Base-by-base conservation (phyloP, 192 early-diverging fungal species). In the Umbelopsis ramanniana region DNA sequence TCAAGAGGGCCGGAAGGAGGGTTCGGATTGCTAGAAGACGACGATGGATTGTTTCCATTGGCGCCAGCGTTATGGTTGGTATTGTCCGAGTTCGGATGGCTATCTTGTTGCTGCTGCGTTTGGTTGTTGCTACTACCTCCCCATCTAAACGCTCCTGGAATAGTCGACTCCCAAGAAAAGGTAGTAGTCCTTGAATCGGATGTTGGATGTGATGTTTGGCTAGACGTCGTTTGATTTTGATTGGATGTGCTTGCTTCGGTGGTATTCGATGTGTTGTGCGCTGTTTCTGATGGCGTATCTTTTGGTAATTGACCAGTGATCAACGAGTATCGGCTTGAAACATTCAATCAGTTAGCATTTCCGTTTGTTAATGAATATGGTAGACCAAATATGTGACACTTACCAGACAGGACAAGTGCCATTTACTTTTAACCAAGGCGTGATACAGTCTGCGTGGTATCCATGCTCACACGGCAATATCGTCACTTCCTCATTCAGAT, bases 321-420 rank as follows among this genome's bases (percentile, higher is more conserved):
- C 26, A 63, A 63, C n/a, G 57, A 63, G 33, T 63, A 63, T n/a
- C 57, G 57, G 12, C 57, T 63, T n/a, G n/a, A 63, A 19, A 17
- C 0, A 37, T n/a, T 0, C 17, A 63, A 37, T 37, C 10, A 26
- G 22, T 54, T 26, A 14, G 12, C 19, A 24, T 10, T 21, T n/a
- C 8, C 12, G 22, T 9, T 53, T 11, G 1, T 4, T 3, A 23
- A 11, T 23, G 21, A 53, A 22, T 1, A 29, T n/a, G 24, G 24
- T 0, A 5, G 1, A 43, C 8, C 11, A 0, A 4, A 43, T 43
- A 4, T 6, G 1, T 7, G 40, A 43, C 6, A 46, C 76, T 70
- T 86, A 88, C 86, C 95, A 97, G 26, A 95, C 93, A 23, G 95
- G 95, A 80, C 95, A 97, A 10, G 95, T 94, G 7, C 94, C 96